Evolutionary conservation across 1,139 yeast genomes (phyloP).

Genomic region (Saccharomyces uvarum): DNA sequence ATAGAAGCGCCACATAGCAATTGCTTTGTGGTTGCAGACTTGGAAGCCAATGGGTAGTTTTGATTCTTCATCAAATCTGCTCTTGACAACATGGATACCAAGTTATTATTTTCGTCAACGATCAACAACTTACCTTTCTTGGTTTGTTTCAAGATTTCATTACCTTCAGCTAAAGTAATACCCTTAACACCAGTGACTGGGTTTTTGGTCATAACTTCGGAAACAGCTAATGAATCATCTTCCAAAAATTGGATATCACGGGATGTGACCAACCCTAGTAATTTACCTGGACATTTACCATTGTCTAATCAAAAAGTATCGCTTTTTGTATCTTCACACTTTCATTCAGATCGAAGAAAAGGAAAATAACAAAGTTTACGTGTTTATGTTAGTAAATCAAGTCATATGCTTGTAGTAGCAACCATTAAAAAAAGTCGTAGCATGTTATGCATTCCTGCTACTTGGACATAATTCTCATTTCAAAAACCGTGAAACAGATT

Average conservation of each 20-base stretch:
- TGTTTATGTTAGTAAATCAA: not conserved
- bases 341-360: not conserved
- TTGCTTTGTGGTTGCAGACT: constrained; percentile 88
- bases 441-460: not conserved
- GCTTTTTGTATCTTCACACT: not conserved
- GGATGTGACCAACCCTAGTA: constrained; percentile 90
- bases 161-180: constrained; percentile 76
- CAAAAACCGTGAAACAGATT: not conserved
- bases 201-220: constrained; percentile 85
- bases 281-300: constrained; percentile 83
- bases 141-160: constrained; percentile 79
- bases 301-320: constrained; percentile 43
- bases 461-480: not conserved
- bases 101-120: constrained; percentile 65
- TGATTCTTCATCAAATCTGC: constrained; percentile 96
- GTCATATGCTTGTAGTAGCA: not conserved
- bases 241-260: constrained; percentile 96
- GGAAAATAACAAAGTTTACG: not conserved
- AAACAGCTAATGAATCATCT: constrained; percentile 50
- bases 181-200: constrained; percentile 79
- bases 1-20: constrained; percentile 97
- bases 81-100: constrained; percentile 84
- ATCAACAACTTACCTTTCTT: constrained; percentile 98
- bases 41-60: constrained; percentile 89
- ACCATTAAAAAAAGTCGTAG: not conserved